phyloP scores from a whole-genome alignment of 139 green algal species.

The Volvox africanus region DNA sequence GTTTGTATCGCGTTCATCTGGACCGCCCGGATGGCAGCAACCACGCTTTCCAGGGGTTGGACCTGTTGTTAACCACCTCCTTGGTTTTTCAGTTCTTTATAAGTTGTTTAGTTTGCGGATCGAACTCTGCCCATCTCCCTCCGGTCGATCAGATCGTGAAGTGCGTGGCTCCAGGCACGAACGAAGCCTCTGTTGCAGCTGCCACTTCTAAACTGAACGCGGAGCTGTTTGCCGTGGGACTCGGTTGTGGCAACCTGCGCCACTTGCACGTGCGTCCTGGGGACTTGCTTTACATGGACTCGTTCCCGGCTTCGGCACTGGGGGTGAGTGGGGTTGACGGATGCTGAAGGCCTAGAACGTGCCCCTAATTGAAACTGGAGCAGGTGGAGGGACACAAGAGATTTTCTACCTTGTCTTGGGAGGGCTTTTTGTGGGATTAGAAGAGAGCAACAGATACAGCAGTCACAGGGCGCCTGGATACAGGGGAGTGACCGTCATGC shows the following conservation, averaged over 20 bases:
- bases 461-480: neutral
- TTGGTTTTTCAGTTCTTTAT: too few relatives aligned
- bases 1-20: too few relatives aligned
- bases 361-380: too few relatives aligned
- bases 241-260: neutral
- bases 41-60: too few relatives aligned
- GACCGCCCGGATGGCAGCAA: too few relatives aligned
- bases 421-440: too few relatives aligned
- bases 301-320: neutral
- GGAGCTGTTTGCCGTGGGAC: conserved; percentile 17
- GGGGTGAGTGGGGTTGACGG: neutral
- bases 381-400: neutral
- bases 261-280: conserved; percentile 26
- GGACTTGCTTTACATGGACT: neutral
- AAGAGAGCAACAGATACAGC: too few relatives aligned
- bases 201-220: neutral
- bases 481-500: neutral
- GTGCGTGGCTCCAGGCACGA: neutral
- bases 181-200: neutral
- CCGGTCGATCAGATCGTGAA: conserved; percentile 6
- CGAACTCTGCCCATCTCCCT: too few relatives aligned
- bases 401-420: too few relatives aligned
- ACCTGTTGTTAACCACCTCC: too few relatives aligned
- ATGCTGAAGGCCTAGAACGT: too few relatives aligned
- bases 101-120: too few relatives aligned